Evolutionary conservation across 2,329 filamentous ascomycete species (phyloP), one percentile per base, ranked within the genome.

Genomic region (Apiospora saccharicola): DNA sequence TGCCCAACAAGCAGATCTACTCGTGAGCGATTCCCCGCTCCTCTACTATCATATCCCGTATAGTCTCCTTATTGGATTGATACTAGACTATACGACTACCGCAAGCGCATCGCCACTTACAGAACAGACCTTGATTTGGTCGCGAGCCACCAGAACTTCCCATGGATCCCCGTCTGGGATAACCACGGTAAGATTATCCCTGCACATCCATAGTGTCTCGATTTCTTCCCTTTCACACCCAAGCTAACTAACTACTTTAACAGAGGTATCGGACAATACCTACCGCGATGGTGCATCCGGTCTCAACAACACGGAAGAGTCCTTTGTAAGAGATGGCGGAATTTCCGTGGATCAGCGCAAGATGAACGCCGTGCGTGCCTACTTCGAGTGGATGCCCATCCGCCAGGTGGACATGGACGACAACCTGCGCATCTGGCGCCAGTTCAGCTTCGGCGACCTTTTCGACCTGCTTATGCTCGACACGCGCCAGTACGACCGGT

Each of bases 271-370:
- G 13, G 87, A 93, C 78, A 93, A 94, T 76, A 88, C 86, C 1
- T 93, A 89, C 78, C 85, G 87, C 19, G 90, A 90, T 76, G 91
- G 91, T 1, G 87, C 86, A 6, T 85, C 87, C 1, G 82, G 86
- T 16, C 81, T 91, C 44, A 91, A 90, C 80, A 93, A 93, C 80
- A 92, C 89, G 6, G 90, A 92, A 76, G 86, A 88, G 6, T 91
- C 89, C 0, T 93, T 93, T 80, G 80, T 90, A 68, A 82, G 85
- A 70, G 87, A 90, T 71, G 87, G 87, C 13, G 85, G 86, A n/a
- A 85, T 93, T 8, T 89, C 86, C n/a, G 88, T 93, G 41, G 91
- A 93, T 75, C 89, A 92, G 77, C 87, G 91, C 74, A 94, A 93
- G 83, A 90, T 92, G 85, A 92, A 93, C 71, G 92, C 91, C 2